Evolutionary conservation across 805 yeast species (phyloP).

Genomic region (Wickerhamomyces kurtzmanii): DNA sequence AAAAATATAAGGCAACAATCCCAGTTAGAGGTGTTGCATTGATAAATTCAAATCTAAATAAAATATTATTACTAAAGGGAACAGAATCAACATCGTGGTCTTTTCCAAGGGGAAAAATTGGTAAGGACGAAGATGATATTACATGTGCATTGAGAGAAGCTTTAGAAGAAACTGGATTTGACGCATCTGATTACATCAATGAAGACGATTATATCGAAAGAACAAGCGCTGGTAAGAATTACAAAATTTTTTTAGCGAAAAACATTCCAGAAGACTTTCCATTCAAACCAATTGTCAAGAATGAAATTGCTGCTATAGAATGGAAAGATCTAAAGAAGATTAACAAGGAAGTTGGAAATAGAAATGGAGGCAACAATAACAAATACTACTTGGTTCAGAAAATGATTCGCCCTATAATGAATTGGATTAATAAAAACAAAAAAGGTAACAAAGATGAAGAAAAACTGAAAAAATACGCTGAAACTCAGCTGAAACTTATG

Average conservation of each 20-base stretch:
- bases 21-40: conserved; percentile 97
- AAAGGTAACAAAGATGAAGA: conserved; percentile 37
- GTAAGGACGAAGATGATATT: conserved; percentile 82
- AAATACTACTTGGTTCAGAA: conserved; percentile 26
- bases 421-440: conserved; percentile 48
- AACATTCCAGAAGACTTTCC: conserved; percentile 67
- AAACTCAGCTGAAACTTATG: conserved; percentile 50
- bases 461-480: conserved; percentile 54
- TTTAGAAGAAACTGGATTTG: conserved; percentile 89
- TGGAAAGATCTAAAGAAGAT: conserved; percentile 60
- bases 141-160: conserved; percentile 90
- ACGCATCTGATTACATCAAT: conserved; percentile 56
- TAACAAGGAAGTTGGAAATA: conserved; percentile 20
- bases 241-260: conserved; percentile 67
- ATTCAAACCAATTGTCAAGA: conserved; percentile 79
- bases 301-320: conserved; percentile 76
- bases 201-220: conserved; percentile 73
- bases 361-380: conserved; percentile 16
- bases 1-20: conserved; percentile 76
- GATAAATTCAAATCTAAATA: conserved; percentile 59
- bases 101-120: conserved; percentile 94
- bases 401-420: conserved; percentile 30
- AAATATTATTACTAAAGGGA: conserved; percentile 75
- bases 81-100: conserved; percentile 83
- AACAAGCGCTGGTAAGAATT: conserved; percentile 74